phyloP scores from a whole-genome alignment of 768 basidiomycete species.

The Leccinum ochraceum region DNA sequence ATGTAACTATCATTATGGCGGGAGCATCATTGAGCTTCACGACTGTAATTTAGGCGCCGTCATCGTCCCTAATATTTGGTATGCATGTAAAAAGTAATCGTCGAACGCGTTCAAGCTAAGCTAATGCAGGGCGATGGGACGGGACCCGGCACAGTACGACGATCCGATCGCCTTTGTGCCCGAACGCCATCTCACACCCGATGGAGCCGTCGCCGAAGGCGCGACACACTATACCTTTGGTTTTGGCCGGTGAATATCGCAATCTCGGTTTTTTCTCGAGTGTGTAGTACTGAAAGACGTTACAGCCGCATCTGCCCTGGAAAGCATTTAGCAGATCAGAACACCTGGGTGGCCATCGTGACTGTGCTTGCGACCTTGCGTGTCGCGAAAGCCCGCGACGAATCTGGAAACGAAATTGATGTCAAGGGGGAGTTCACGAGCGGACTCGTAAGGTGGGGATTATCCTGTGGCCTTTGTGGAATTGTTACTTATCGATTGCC shows the following conservation, averaged over 20 bases:
- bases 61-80: slow-evolving; percentile 29
- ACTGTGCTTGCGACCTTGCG: slow-evolving; percentile 32
- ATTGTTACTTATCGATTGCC: slow-evolving; percentile 1
- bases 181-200: slow-evolving; percentile 47
- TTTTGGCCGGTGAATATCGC: slow-evolving; percentile 28
- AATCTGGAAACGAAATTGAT: slow-evolving; percentile 33
- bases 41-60: slow-evolving; percentile 13
- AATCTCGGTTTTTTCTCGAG: neutral
- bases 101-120: slow-evolving; percentile 1
- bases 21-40: neutral
- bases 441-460: slow-evolving; percentile 21
- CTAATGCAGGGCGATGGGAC: slow-evolving; percentile 43
- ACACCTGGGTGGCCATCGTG: slow-evolving; percentile 34
- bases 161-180: slow-evolving; percentile 56
- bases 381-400: slow-evolving; percentile 30
- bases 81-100: neutral
- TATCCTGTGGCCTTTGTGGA: too few species aligned
- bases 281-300: neutral
- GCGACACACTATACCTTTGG: slow-evolving; percentile 11
- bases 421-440: slow-evolving; percentile 26
- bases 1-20: neutral
- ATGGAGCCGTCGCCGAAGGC: slow-evolving; percentile 16
- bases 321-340: slow-evolving; percentile 32
- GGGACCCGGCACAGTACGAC: slow-evolving; percentile 51
- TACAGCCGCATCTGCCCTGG: slow-evolving; percentile 37